Conservation (phyloP, 306 rosid species). For the Hippophae tibetana region DNA sequence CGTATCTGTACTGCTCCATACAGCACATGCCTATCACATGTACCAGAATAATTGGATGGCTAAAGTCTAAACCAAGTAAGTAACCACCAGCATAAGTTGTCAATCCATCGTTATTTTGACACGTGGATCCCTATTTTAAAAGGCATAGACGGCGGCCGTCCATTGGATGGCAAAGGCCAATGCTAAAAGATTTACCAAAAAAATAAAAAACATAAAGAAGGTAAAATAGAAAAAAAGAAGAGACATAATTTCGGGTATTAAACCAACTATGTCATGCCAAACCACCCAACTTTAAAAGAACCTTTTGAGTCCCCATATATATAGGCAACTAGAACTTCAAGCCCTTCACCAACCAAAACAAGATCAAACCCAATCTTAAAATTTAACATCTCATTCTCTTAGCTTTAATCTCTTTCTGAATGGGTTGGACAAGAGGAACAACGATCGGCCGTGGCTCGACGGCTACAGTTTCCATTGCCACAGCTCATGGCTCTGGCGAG, state of each 20-base stretch:
- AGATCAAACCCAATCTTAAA: too few species aligned
- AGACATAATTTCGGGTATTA: constrained; percentile 9
- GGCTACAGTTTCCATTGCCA: constrained; percentile 54
- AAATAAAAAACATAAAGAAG: background rate
- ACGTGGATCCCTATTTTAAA: constrained; percentile 34
- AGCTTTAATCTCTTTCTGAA: background rate
- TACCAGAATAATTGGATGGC: background rate
- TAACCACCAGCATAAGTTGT: constrained; percentile 43
- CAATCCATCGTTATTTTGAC: constrained; percentile 26
- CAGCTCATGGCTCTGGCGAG: constrained; percentile 21
- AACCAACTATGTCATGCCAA: constrained; percentile 28
- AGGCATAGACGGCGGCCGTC: constrained; percentile 41
- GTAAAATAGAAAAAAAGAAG: constrained; percentile 10
- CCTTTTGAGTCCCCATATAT: background rate
- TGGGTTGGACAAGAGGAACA: constrained; percentile 69
- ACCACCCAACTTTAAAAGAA: background rate
- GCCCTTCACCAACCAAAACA: too few species aligned
- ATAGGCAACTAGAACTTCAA: too few species aligned
- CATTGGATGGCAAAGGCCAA: constrained; percentile 31
- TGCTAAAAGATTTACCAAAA: too few species aligned
- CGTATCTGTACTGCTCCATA: background rate
- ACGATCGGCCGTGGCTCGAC: constrained; percentile 73
- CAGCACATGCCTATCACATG: constrained; percentile 23
- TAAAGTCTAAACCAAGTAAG: constrained; percentile 8
- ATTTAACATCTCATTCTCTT: too few species aligned